Evolutionary conservation across 441 rosid genomes (phyloP), one percentile per base, ranked within the genome.

Genomic region (Jatropha podagrica): DNA sequence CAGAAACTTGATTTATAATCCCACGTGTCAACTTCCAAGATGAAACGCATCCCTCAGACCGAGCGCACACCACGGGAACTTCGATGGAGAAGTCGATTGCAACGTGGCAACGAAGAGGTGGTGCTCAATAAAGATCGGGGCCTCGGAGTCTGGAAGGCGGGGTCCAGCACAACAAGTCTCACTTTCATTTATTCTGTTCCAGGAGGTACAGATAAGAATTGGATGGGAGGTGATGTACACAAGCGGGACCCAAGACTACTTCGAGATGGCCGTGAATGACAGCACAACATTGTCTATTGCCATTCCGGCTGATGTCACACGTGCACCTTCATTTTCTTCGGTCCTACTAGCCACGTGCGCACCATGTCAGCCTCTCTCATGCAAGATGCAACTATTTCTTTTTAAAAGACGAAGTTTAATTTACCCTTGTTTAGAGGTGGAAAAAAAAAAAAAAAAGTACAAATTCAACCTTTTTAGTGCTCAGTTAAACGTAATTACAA

Each of bases 331-430:
- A 41, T 63, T 79, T 15, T 80, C 76, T 12, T 13, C 65, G 83
- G 81, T 14, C 68, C 80, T 71, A 51, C 26, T 27, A 23, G 15
- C 82, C 85, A 83, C 83, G 78, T 81, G 83, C 79, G 12, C 71
- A 15, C 64, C 84, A 73, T 66, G 65, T 72, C 82, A 27, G 26
- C 61, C 2, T 76, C 80, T 75, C 79, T 40, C 27, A 0, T 4
- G 27, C 9, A 9, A 7, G 8, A 4, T 56, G 2, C 7, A 4
- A 14, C 5, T 14, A 14, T 54, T 54, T 54, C 20, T 18, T 18
- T 55, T 55, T 4, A 2, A 32, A 32, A 23, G 23, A 32, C 1
- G 0, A 32, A 32, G 32, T 32, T 32, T 2, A 32, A 32, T 1
- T 32, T 32, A 32, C 32, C 32, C 32, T 32, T 32, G 32, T 32